Evolutionary conservation across 1,284 basidiomycete species (phyloP).

Genomic region (Hemileia vastatrix): DNA sequence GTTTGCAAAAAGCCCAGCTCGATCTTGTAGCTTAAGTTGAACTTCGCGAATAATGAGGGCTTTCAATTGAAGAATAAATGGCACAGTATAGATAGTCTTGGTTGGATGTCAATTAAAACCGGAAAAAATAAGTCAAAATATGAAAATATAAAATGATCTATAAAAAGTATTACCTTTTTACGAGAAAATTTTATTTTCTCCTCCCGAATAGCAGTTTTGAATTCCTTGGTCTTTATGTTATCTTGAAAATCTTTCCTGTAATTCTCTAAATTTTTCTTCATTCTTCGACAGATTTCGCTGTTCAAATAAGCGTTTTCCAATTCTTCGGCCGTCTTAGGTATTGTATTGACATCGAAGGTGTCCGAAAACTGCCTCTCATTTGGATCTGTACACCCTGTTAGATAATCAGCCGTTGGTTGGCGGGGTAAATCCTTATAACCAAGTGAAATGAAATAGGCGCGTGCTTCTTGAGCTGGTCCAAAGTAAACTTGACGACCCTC

Average conservation of each 20-base stretch:
- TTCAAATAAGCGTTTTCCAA: constrained; percentile 55
- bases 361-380: constrained; percentile 45
- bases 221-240: constrained; percentile 59
- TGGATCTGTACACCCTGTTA: constrained; percentile 47
- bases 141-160: too few species aligned
- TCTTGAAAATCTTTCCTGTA: too few species aligned
- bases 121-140: too few species aligned
- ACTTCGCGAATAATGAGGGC: too few species aligned
- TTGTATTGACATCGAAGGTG: constrained; percentile 31
- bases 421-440: constrained; percentile 55
- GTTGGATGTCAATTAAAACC: too few species aligned
- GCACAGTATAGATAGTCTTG: constrained; percentile 75
- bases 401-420: constrained; percentile 56
- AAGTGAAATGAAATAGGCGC: constrained; percentile 64
- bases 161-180: too few species aligned
- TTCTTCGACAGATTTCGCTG: constrained; percentile 52
- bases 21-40: constrained; percentile 69
- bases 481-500: constrained; percentile 74
- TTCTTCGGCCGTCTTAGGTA: constrained; percentile 35
- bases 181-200: constrained; percentile 76
- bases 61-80: constrained; percentile 63
- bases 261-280: constrained; percentile 53
- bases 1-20: constrained; percentile 56
- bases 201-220: constrained; percentile 63
- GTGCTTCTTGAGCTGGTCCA: constrained; percentile 62